These are phyloP conservation scores for Coprinopsis sp. DNA, from an alignment of 768 basidiomycete genomes.

Conservation along the genomic window DNA sequence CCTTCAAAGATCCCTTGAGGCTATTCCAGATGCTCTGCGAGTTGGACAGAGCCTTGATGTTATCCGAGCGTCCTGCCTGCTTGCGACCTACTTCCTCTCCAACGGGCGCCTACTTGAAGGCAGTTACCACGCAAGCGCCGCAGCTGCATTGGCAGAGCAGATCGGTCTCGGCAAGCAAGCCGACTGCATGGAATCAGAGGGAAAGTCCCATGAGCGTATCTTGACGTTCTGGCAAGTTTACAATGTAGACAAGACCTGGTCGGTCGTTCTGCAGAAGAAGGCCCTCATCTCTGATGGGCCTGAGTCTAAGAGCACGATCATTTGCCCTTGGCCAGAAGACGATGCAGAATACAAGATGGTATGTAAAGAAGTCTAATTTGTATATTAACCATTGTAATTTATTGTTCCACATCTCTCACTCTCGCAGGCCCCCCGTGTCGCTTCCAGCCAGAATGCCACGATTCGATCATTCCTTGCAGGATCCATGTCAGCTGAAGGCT, in stretches of 20 bases:
- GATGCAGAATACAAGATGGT: conserved; percentile 71
- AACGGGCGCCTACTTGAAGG: conserved; percentile 78
- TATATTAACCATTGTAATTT: conserved; percentile 7
- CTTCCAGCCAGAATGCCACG: conserved; percentile 50
- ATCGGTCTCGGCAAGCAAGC: conserved; percentile 50
- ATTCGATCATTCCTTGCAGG: conserved; percentile 60
- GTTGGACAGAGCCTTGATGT: conserved; percentile 58
- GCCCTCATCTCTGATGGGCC: conserved; percentile 60
- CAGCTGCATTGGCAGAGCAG: conserved; percentile 68
- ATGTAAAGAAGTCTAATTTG: conserved; percentile 20
- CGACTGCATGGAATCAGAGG: conserved; percentile 32
- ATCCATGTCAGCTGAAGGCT: conserved; percentile 50
- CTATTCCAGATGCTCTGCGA: conserved; percentile 59
- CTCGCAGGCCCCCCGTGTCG: conserved; percentile 53
- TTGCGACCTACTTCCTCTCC: conserved; percentile 72
- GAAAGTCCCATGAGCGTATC: conserved; percentile 68
- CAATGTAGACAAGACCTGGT: conserved; percentile 78
- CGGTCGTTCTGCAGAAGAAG: conserved; percentile 66
- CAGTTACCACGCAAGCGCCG: conserved; percentile 70
- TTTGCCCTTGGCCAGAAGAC: conserved; percentile 73
- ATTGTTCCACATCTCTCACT: conserved; percentile 10
- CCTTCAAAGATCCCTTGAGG: conserved; percentile 57
- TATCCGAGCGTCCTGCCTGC: conserved; percentile 70
- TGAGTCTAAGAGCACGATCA: conserved; percentile 53
- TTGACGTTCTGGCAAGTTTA: conserved; percentile 83